A percentile compares a stretch with the other conserved stretches of the same genome.
phyloP scores from a whole-genome alignment of 495 filamentous ascomycete species.

The Collariella sp. region DNA sequence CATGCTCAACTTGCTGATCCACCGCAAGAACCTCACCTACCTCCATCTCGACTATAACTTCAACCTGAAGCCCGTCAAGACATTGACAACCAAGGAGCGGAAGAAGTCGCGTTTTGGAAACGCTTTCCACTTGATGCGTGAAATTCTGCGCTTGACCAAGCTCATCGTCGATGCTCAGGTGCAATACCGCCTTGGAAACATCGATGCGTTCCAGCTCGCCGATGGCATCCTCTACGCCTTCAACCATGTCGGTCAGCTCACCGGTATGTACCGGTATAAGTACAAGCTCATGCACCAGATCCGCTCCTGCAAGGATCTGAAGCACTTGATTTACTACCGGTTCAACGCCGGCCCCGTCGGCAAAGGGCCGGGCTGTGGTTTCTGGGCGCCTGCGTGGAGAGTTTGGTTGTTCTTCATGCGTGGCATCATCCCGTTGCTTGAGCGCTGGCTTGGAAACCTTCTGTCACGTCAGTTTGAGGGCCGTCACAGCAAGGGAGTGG shows the following conservation, averaged over 20 bases:
- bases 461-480: slow-evolving; percentile 97
- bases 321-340: slow-evolving; percentile 98
- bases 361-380: slow-evolving; percentile 96
- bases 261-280: slow-evolving; percentile 99
- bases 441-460: slow-evolving; percentile 96
- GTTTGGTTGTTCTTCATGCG: slow-evolving; percentile 99
- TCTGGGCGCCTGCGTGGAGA: slow-evolving; percentile 98
- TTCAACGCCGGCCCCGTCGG: slow-evolving; percentile 98
- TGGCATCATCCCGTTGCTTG: slow-evolving; percentile 92
- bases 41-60: slow-evolving; percentile 99
- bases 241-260: slow-evolving; percentile 98
- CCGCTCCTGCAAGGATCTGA: slow-evolving; percentile 96
- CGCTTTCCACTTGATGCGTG: slow-evolving; percentile 97
- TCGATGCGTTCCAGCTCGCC: slow-evolving; percentile 97
- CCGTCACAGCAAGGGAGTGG: slow-evolving; percentile 97
- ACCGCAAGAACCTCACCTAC: slow-evolving; percentile 97
- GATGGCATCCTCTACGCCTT: slow-evolving; percentile 98
- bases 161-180: slow-evolving; percentile 98
- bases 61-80: slow-evolving; percentile 98
- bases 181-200: slow-evolving; percentile 95
- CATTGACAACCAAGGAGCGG: slow-evolving; percentile 95
- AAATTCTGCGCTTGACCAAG: slow-evolving; percentile 96
- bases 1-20: slow-evolving; percentile 97
- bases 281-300: slow-evolving; percentile 99
- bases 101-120: slow-evolving; percentile 99